phyloP scores from a whole-genome alignment of 2,329 filamentous ascomycete species.

The Cladosporium sp. region DNA sequence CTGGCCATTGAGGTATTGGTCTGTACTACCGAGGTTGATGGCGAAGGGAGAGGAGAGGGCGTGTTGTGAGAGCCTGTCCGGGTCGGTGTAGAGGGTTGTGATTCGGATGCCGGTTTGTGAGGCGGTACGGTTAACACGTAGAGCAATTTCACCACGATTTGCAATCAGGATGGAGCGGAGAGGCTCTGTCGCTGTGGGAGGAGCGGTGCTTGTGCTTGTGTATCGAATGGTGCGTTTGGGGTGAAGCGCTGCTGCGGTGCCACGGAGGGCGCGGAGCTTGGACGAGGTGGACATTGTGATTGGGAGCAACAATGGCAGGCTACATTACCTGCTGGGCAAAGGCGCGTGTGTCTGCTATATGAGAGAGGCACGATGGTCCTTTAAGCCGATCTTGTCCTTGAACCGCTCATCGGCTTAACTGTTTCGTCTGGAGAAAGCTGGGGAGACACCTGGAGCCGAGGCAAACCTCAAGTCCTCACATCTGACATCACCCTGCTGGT shows the following conservation, averaged over 20 bases:
- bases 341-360: not conserved
- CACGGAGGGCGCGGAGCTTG: constrained; percentile 19
- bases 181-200: constrained; percentile 21
- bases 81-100: constrained; percentile 91
- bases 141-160: constrained; percentile 93
- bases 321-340: constrained; percentile 1
- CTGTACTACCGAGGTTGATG: constrained; percentile 75
- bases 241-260: constrained; percentile 17
- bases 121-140: constrained; percentile 87
- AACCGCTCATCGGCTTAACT: not conserved
- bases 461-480: no score
- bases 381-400: not conserved
- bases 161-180: constrained; percentile 78
- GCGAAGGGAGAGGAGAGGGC: constrained; percentile 79
- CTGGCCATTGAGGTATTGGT: constrained; percentile 88
- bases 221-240: constrained; percentile 17
- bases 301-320: not conserved
- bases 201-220: constrained; percentile 12
- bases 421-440: no score
- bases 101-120: constrained; percentile 84
- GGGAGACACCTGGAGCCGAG: no score
- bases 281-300: constrained; percentile 21
- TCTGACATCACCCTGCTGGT: no score
- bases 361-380: not conserved
- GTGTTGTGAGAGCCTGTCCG: constrained; percentile 83